Evolutionary conservation across 2,329 filamentous ascomycete species (phyloP).

Genomic region (Ophiognomonia clavigignenti-juglandacearum): DNA sequence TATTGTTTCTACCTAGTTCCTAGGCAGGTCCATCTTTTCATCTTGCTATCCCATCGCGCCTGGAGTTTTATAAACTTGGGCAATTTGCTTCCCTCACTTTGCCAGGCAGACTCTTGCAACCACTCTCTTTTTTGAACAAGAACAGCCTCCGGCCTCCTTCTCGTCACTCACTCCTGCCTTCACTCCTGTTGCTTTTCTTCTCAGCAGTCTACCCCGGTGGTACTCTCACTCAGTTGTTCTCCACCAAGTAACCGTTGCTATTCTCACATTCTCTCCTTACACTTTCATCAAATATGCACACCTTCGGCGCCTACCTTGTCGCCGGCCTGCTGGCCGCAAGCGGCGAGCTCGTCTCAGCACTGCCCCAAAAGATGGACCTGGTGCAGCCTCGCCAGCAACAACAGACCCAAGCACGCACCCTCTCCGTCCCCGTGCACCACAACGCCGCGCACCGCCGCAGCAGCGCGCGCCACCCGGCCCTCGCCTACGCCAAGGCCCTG

Average conservation of each 20-base stretch:
- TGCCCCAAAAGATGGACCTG: constrained; percentile 15
- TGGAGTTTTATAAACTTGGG: too few species aligned
- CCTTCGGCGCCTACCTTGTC: constrained; percentile 15
- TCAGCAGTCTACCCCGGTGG: constrained; percentile 8
- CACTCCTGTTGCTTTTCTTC: neutral
- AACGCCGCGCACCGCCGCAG: constrained; percentile 14
- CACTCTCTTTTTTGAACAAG: too few species aligned
- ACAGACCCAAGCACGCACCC: constrained; percentile 4
- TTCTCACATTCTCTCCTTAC: neutral
- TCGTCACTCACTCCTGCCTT: neutral
- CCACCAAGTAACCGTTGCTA: neutral
- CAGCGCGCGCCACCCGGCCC: constrained; percentile 13
- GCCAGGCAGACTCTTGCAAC: too few species aligned
- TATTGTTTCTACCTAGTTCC: too few species aligned
- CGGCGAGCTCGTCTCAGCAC: constrained; percentile 16
- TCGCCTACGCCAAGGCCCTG: constrained; percentile 18
- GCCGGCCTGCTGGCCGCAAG: constrained; percentile 15
- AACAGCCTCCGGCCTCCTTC: too few species aligned
- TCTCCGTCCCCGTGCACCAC: constrained; percentile 12
- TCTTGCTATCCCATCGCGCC: too few species aligned
- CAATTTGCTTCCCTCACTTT: too few species aligned
- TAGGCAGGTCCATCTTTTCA: too few species aligned
- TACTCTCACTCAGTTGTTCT: neutral
- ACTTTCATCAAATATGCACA: constrained; percentile 8
- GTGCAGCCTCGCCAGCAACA: constrained; percentile 1